These are phyloP conservation scores for Penicillium chermesinum DNA, from an alignment of 495 filamentous ascomycete species.

Conservation along the genomic window DNA sequence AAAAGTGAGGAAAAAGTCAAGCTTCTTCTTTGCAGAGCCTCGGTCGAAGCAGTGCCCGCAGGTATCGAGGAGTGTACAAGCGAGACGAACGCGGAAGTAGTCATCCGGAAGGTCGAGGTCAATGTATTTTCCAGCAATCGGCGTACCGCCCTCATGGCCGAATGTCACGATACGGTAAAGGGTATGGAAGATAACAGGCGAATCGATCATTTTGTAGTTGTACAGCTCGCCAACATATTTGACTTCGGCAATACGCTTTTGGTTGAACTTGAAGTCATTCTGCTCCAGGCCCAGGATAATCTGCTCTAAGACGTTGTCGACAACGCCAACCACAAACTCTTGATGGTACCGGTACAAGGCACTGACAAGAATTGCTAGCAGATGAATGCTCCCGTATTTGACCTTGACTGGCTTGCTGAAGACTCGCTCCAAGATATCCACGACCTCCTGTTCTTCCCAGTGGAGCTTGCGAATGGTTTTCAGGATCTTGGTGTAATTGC, in stretches of 20 bases:
- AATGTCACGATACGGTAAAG: conserved; percentile 92
- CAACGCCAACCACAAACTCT: conserved; percentile 78
- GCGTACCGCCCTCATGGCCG: conserved; percentile 79
- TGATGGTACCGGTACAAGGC: conserved; percentile 87
- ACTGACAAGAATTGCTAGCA: conserved; percentile 85
- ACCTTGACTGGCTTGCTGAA: conserved; percentile 96
- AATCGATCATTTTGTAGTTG: conserved; percentile 96
- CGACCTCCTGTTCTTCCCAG: conserved; percentile 91
- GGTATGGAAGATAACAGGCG: conserved; percentile 90
- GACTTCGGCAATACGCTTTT: conserved; percentile 89
- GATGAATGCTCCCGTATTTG: conserved; percentile 94
- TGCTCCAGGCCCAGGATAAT: conserved; percentile 85
- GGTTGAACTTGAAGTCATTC: conserved; percentile 97
- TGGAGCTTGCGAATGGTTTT: conserved; percentile 93
- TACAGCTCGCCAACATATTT: conserved; percentile 97
- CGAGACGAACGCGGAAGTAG: conserved; percentile 88
- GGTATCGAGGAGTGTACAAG: conserved; percentile 85
- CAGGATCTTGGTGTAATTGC: conserved; percentile 85
- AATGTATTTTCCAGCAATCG: conserved; percentile 68
- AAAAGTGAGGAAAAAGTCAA: conserved; percentile 97
- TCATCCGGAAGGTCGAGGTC: conserved; percentile 85
- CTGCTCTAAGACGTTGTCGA: conserved; percentile 86
- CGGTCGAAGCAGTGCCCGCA: conserved; percentile 96
- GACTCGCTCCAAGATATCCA: conserved; percentile 78
- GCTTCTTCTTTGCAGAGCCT: conserved; percentile 88